Base-by-base conservation (phyloP, 345 rosid genomes). In the Nasturtium officinale region DNA sequence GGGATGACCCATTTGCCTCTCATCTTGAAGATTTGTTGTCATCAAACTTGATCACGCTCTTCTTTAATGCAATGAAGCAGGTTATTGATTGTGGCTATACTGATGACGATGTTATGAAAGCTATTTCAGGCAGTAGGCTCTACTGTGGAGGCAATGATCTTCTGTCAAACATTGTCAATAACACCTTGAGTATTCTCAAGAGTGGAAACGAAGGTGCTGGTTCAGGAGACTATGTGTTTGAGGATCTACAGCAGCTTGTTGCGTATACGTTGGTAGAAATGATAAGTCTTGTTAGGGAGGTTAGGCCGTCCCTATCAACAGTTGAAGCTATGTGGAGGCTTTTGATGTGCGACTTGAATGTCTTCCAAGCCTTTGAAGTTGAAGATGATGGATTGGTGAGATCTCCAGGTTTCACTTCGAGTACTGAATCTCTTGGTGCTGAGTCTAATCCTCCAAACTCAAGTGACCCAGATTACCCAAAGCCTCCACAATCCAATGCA, bases 251-350 rank as follows among this genome's bases (percentile, higher is more conserved):
- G 55, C 85, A 85, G 74, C 74, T 94, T 79, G 97, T 88, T 58
- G 82, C 81, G 69, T 89, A 91, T 83, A 86, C 88, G 23, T 79
- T 94, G 82, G 87, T 90, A 21, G 98, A 91, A 75, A 77, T 91
- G 82, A 90, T 94, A 45, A 91, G 91, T 48, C 88, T 91, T 43
- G 87, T 94, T 75, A 83, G 82, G 80, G 97, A 91, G 80, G 90
- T 91, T 64, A 85, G 91, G 82, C 91, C 96, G 60, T 88, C 88
- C 74, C 85, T 87, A 65, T 89, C 96, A 78, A 88, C 86, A 10
- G 98, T 96, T 65, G 98, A 94, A 82, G 98, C 98, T 57, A 94
- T 94, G 97, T 94, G 97, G 98, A 85, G 95, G 79, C 83, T 94
- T 73, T 81, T 94, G 80, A 86, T 94, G 57, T 91, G 89, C 59